Evolutionary conservation across 257 asterid genomes (phyloP), one percentile per base, ranked within the genome.

Genomic region (Solanum sejunctum): DNA sequence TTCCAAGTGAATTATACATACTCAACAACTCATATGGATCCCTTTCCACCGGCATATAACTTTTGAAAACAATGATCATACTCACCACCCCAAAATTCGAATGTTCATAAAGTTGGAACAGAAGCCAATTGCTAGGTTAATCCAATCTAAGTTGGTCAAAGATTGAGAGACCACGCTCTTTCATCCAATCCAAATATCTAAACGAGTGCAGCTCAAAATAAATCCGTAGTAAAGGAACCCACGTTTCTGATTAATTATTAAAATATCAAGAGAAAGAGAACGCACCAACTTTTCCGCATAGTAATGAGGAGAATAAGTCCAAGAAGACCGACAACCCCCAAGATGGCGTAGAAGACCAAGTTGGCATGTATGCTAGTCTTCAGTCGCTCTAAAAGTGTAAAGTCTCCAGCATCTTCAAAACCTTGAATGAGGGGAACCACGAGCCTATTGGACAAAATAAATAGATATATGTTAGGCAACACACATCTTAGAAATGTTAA

Each of bases 381-480:
- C 91, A 97, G 87, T 91, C 98, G 92, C 90, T 97, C 98, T 84
- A 90, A 86, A 91, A 95, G 85, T 17, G 97, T 93, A 87, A 95
- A 97, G 88, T 97, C 99, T 43, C 98, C 99, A 84, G 99, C 98
- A 88, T 97, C 99, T 93, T 97, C 98, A 87, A 91, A 97, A 87
- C 98, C 99, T 91, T 97, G 99, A 86, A 97, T 89, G 86, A 97
- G 98, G 86, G 99, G 99, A 88, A 92, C 99, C 82, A 89, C 98
- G 86, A 97, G 94, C 99, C 99, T 97, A 95, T 85, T 84, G 92
- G 84, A 71, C 82, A 26, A 78, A 15, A 52, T 26, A 78, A 78
- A 15, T 51, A 52, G 12, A 78, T 78, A 16, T 51, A 47, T 26
- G 64, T 78, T 78, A 78, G 64, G 82, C 23, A 77, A 15, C 61